Evolutionary conservation across 257 asterid genomes (phyloP).

Genomic region (Gentiana straminea): DNA sequence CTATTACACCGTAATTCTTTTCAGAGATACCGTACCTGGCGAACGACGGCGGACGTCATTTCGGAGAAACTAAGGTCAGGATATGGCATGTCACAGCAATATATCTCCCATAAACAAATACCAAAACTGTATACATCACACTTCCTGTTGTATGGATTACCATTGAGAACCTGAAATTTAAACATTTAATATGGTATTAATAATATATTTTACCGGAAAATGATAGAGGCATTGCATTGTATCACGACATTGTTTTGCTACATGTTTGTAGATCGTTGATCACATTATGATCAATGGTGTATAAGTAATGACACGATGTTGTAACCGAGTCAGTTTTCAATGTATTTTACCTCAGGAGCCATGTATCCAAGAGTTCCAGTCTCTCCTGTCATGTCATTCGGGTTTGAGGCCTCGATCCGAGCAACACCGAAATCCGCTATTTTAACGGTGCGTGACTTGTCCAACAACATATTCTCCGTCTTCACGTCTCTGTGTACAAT

Average conservation of each 20-base stretch:
- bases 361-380: constrained; percentile 89
- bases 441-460: constrained; percentile 61
- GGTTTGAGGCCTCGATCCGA: constrained; percentile 85
- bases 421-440: constrained; percentile 91
- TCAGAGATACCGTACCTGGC: constrained; percentile 37
- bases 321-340: not conserved
- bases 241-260: not conserved
- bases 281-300: not conserved
- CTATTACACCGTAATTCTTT: no score
- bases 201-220: not conserved
- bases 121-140: constrained; percentile 90
- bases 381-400: constrained; percentile 88
- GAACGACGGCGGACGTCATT: constrained; percentile 86
- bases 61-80: constrained; percentile 92
- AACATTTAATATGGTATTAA: not conserved
- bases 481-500: constrained; percentile 84
- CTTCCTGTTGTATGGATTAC: constrained; percentile 62
- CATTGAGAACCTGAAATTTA: constrained; percentile 57
- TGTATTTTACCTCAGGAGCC: constrained; percentile 71
- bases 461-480: constrained; percentile 81
- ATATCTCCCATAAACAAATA: constrained; percentile 82
- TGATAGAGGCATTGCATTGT: no score
- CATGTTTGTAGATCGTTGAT: no score
- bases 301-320: not conserved
- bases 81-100: constrained; percentile 89